Conservation (phyloP, 805 yeast genomes). For the Myxozyma monticola region DNA sequence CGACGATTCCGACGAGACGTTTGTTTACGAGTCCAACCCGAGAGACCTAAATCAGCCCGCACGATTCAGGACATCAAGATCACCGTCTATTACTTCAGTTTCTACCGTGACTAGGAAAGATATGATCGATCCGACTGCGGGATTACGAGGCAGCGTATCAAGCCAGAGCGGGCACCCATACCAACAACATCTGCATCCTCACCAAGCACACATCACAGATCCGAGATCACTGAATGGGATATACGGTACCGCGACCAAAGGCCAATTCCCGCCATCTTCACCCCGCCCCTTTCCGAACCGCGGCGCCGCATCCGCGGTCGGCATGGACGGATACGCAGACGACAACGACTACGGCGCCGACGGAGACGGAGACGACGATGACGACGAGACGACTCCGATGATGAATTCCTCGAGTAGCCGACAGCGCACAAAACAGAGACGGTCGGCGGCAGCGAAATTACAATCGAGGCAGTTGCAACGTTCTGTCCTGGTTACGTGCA, state of each 20-base stretch:
- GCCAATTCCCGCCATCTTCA: neutral
- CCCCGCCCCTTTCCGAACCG: conserved; percentile 46
- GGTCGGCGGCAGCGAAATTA: no score
- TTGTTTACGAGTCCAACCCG: conserved; percentile 75
- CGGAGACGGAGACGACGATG: conserved; percentile 49
- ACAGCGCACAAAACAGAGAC: no score
- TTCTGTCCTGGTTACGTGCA: conserved; percentile 7
- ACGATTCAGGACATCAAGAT: conserved; percentile 11
- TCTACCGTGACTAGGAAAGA: neutral
- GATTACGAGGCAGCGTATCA: no score
- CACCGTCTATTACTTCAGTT: conserved; percentile 12
- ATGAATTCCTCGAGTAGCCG: no score
- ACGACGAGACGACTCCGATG: conserved; percentile 41
- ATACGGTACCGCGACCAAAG: conserved; percentile 8
- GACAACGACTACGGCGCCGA: conserved; percentile 45
- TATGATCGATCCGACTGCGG: conserved; percentile 1
- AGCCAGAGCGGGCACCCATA: neutral
- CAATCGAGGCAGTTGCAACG: conserved; percentile 12
- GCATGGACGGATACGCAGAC: conserved; percentile 42
- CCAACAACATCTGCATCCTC: neutral
- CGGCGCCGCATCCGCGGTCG: conserved; percentile 49
- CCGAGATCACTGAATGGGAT: conserved; percentile 41
- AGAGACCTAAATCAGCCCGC: conserved; percentile 14
- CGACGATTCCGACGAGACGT: conserved; percentile 90
- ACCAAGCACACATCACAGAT: no score